Evolutionary conservation across 441 rosid genomes (phyloP).

Genomic region (Lagerstroemia fauriei): DNA sequence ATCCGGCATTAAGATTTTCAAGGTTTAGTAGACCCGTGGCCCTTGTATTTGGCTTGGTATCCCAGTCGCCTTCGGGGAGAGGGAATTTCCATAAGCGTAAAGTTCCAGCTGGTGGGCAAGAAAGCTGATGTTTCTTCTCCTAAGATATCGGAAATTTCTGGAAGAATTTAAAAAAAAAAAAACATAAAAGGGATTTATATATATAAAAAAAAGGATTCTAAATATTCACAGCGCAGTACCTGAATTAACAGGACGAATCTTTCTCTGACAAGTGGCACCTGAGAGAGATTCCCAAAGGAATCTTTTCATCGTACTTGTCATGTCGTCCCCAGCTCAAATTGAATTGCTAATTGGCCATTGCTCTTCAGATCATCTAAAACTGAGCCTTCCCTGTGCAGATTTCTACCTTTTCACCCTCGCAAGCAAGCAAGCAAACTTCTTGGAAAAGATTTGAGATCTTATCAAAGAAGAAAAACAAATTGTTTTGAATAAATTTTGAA

Average conservation of each 20-base stretch:
- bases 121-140: not conserved
- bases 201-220: no score
- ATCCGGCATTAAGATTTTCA: no score
- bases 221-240: not conserved
- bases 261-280: not conserved
- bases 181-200: no score
- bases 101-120: not conserved
- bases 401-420: no score
- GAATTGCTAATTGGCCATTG: not conserved
- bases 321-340: not conserved
- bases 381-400: not conserved
- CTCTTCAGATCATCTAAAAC: not conserved
- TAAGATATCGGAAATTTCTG: not conserved
- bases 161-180: no score
- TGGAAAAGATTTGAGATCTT: no score
- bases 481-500: no score
- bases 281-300: not conserved
- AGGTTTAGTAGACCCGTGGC: no score
- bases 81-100: not conserved
- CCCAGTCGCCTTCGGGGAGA: not conserved
- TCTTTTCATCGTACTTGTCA: not conserved
- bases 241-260: not conserved
- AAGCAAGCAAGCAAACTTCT: no score
- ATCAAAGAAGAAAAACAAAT: no score
- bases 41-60: no score